phyloP scores from a whole-genome alignment of 1,284 basidiomycete species.

The Puccinia triticina region DNA sequence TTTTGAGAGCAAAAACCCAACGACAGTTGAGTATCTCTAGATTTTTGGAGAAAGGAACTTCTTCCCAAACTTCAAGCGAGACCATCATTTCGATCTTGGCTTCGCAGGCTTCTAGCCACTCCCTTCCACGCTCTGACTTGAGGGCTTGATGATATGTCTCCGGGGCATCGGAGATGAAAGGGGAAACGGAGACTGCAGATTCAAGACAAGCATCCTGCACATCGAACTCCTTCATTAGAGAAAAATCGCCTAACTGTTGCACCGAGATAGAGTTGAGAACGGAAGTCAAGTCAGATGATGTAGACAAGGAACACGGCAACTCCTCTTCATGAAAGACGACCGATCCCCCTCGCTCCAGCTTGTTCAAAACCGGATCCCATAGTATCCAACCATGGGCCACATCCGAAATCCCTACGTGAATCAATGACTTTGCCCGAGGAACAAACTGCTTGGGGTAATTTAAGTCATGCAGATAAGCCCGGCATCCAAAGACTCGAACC shows the following conservation, averaged over 20 bases:
- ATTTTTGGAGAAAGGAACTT: neutral
- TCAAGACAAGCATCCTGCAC: too few relatives aligned
- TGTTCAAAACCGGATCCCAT: neutral
- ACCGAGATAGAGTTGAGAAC: too few relatives aligned
- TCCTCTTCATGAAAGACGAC: neutral
- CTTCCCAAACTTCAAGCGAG: neutral
- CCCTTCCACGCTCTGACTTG: neutral
- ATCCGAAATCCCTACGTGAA: neutral
- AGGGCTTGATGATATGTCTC: neutral
- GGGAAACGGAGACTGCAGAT: too few relatives aligned
- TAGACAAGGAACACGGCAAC: neutral
- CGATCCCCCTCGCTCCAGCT: neutral
- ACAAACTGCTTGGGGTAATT: too few relatives aligned
- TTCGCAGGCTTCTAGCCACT: neutral
- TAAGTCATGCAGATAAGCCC: too few relatives aligned
- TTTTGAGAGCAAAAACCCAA: slow-evolving; percentile 5
- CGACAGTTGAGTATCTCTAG: neutral
- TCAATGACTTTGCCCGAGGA: neutral
- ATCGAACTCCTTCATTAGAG: too few relatives aligned
- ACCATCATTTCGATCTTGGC: neutral
- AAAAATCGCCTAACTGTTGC: too few relatives aligned
- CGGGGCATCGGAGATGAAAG: neutral
- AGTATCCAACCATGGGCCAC: too few relatives aligned
- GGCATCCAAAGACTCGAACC: too few relatives aligned
- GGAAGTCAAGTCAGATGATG: neutral